phyloP scores from a whole-genome alignment of 1,139 yeast species.

The Candida tunisiensis region DNA sequence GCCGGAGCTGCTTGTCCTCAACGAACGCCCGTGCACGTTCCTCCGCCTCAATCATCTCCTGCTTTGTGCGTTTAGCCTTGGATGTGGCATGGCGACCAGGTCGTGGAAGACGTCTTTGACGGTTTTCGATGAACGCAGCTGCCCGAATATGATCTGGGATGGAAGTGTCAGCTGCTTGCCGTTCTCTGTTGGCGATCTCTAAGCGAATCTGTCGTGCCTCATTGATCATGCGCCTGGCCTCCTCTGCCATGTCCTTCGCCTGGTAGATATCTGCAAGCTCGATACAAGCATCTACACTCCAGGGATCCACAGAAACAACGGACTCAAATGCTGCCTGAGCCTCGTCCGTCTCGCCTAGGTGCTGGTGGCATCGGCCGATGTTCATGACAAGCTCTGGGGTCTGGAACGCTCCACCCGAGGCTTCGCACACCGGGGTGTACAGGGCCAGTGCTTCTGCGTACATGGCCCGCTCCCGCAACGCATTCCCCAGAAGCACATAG shows the following conservation, averaged over 20 bases:
- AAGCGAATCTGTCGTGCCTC: too few relatives aligned
- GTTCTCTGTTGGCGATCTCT: too few relatives aligned
- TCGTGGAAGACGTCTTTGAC: too few relatives aligned
- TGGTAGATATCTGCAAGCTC: conserved; percentile 73
- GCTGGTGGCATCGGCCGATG: conserved; percentile 66
- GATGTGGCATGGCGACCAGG: too few relatives aligned
- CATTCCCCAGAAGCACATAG: conserved; percentile 59
- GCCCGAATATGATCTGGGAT: too few relatives aligned
- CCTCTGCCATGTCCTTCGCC: conserved; percentile 42
- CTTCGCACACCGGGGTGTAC: conserved; percentile 26
- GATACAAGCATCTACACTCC: conserved; percentile 54
- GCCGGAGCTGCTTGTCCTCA: conserved; percentile 18
- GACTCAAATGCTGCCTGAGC: conserved; percentile 52
- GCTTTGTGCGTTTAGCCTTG: too few relatives aligned
- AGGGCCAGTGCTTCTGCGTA: conserved; percentile 59
- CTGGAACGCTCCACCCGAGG: conserved; percentile 1
- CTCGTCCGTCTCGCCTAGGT: conserved; percentile 46
- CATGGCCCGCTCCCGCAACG: conserved; percentile 49
- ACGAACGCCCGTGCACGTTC: conserved; percentile 2
- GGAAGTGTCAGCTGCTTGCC: too few relatives aligned
- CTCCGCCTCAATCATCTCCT: neutral
- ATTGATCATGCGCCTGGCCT: conserved; percentile 39
- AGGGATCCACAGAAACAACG: conserved; percentile 40
- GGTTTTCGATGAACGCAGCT: too few relatives aligned
- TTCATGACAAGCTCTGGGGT: conserved; percentile 31